Evolutionary conservation across 2,329 filamentous ascomycete species (phyloP).

Genomic region (Ascochyta viciae-villosae): DNA sequence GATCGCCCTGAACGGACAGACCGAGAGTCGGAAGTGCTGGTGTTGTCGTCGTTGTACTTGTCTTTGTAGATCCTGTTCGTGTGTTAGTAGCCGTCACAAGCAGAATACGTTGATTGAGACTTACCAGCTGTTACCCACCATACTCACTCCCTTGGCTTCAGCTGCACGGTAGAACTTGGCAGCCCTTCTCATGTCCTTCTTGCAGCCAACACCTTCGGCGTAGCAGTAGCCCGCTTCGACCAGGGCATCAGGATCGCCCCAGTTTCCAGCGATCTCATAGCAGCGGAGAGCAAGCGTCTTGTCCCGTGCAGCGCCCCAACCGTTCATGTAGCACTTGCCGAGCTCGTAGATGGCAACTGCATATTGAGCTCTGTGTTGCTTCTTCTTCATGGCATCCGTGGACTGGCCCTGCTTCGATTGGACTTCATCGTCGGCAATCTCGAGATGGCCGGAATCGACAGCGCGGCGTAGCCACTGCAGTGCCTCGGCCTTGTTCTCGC

Average conservation of each 20-base stretch:
- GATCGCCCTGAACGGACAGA: conserved; percentile 58
- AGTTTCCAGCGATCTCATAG: conserved; percentile 94
- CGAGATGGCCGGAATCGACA: conserved; percentile 80
- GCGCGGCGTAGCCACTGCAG: conserved; percentile 92
- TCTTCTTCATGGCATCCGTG: conserved; percentile 72
- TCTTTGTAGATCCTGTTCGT: conserved; percentile 86
- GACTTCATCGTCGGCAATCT: conserved; percentile 83
- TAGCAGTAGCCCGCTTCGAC: conserved; percentile 97
- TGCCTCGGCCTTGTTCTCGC: conserved; percentile 86
- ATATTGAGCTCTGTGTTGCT: conserved; percentile 89
- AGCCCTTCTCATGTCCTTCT: conserved; percentile 94
- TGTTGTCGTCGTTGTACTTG: conserved; percentile 73
- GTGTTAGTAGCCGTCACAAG: conserved; percentile 8
- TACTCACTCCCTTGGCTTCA: conserved; percentile 91
- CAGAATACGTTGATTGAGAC: conserved; percentile 48
- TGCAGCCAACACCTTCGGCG: conserved; percentile 88
- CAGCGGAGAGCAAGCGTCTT: conserved; percentile 86
- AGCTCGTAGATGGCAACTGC: conserved; percentile 95
- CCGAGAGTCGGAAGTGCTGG: conserved; percentile 44
- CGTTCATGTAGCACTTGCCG: conserved; percentile 96
- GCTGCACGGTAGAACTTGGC: conserved; percentile 90
- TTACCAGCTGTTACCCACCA: conserved; percentile 98
- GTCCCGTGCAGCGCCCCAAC: conserved; percentile 96
- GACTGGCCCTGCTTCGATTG: conserved; percentile 65
- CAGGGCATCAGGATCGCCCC: conserved; percentile 94